Evolutionary conservation across 1,284 basidiomycete genomes (phyloP), one percentile per base, ranked within the genome.

Genomic region (Coniferiporia sulphurascens): DNA sequence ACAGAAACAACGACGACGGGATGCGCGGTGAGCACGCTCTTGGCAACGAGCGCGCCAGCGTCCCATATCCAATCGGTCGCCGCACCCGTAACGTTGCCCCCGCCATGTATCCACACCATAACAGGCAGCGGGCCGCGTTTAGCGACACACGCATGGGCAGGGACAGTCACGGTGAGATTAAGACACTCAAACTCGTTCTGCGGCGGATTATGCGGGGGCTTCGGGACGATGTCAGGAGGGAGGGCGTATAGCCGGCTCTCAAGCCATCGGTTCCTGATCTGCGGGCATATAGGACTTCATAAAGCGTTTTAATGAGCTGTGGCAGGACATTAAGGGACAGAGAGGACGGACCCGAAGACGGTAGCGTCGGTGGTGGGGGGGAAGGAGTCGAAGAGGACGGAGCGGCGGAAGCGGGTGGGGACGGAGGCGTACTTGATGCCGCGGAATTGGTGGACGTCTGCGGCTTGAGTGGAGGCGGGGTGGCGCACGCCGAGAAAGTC

Each of bases 91-190:
- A 81, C 75, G 67, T 87, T 82, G 9, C 82, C 83, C 48, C 88
- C 87, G 21, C 88, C 87, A 70, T 90, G 87, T 17, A 90, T 75
- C 87, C 87, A 90, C 46, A 89, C 69, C 87, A 90, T 89, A 62
- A 90, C 87, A 6, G 88, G 87, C 12, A 85, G 64, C 3, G 77
- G 66, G 1, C 71, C 76, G 41, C 52, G 32, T 12, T 52, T 46
- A 3, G 13, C 32, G 19, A 10, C 10, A 17, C 51, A 55, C 22
- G 82, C 72, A 38, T 78, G 79, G 17, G 78, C 82, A 19, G 88
- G 88, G 58, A 80, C 78, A n/a, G 86, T 87, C 58, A 90, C 86
- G 70, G 87, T 89, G 58, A 90, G 70, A 68, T 89, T 90, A 45
- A 89, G 74, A 70, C 87, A 90, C 56, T 87, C 85, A 48, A 88